Base-by-base conservation (phyloP, 345 rosid genomes). In the Populus ilicifolia region DNA sequence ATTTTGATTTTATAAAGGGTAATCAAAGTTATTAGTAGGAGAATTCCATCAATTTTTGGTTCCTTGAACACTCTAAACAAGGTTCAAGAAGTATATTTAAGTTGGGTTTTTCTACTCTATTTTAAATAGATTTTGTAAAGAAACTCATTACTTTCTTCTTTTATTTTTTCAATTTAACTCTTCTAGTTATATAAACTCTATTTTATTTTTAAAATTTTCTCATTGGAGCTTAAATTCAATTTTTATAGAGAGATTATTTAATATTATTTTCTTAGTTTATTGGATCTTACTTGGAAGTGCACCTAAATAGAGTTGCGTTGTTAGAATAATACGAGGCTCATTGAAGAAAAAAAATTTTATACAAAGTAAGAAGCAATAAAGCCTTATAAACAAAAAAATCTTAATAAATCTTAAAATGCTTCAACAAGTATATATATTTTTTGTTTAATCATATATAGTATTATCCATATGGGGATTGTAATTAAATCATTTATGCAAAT, bases 311-410 rank as follows among this genome's bases (percentile, higher is more conserved):
- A 3, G 0, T 7, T 18, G n/a, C 7, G 11, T 52, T 52, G 8
- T 2, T 52, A 4, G 9, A 20, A 52, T 52, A 2, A 7, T 6
- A 20, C 0, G 0, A 52, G 23, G 3, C 0, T 20, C 20, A 1
- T 17, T 7, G n/a, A 52, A 52, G 9, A 52, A 52, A 20, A 16
- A 6, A 3, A 20, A 1, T 52, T 20, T 6, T 52, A 0, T n/a
- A 52, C 0, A 8, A 52, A 52, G 9, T 20, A 9, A 20, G 2
- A 6, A 20, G 2, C 8, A 52, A 2, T 17, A 52, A 52, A 7
- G 2, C 11, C 0, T 52, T 20, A 0, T 17, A 20, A 21, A 52
- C 3, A 50, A 52, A 17, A 6, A 20, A 20, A 54, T 7, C 61
- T 7, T 20, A 11, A 54, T 20, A 3, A 21, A 20, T 54, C 2